Evolutionary conservation across 2,329 filamentous ascomycete genomes (phyloP).

Genomic region (Xylaria sp.): DNA sequence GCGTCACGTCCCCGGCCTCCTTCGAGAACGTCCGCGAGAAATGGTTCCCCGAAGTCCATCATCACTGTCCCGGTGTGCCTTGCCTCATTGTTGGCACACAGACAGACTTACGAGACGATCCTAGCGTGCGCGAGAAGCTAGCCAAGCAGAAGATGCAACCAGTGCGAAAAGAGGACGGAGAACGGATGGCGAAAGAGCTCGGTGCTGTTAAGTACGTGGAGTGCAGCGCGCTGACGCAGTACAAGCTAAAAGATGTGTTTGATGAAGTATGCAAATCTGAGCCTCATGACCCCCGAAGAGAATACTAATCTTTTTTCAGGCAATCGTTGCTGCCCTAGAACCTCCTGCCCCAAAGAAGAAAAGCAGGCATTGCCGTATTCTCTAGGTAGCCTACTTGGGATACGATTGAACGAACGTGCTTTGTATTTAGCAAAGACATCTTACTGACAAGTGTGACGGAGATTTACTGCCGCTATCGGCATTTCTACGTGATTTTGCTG

Average conservation of each 20-base stretch:
- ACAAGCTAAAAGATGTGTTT: conserved; percentile 98
- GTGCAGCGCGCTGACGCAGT: conserved; percentile 97
- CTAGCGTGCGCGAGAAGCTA: conserved; percentile 87
- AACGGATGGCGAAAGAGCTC: conserved; percentile 96
- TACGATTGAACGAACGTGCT: conserved; percentile 19
- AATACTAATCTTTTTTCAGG: conserved; percentile 62
- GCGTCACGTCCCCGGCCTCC: conserved; percentile 94
- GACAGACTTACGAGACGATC: conserved; percentile 92
- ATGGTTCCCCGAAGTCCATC: conserved; percentile 98
- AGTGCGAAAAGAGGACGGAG: conserved; percentile 90
- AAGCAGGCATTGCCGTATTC: conserved; percentile 74
- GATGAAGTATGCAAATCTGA: conserved; percentile 78
- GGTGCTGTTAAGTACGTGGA: conserved; percentile 98
- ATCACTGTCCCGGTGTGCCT: conserved; percentile 97
- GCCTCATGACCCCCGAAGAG: conserved; percentile 7
- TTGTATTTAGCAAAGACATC: conserved; percentile 14
- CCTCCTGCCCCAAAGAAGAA: conserved; percentile 85
- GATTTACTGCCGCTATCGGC: conserved; percentile 33
- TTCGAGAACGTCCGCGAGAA: conserved; percentile 99
- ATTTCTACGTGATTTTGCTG: conserved; percentile 41
- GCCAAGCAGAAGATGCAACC: conserved; percentile 96
- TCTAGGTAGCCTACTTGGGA: conserved; percentile 57
- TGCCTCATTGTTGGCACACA: conserved; percentile 98
- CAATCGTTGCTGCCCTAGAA: conserved; percentile 94
- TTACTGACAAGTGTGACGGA: conserved; percentile 13